Conservation (phyloP, 305 asterid genomes). For the Nicotiana rustica region DNA sequence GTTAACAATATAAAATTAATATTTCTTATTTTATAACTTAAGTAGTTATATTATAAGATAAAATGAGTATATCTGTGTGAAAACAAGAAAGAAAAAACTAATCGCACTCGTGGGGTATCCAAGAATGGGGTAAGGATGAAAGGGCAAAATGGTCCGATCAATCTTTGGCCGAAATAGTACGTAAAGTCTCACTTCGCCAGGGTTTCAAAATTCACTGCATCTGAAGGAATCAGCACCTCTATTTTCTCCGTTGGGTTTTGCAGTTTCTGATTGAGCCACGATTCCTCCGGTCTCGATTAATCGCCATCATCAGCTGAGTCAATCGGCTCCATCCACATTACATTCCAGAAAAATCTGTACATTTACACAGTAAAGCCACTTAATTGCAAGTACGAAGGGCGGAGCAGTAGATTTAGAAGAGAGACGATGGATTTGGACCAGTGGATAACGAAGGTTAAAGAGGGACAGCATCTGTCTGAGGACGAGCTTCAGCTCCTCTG, state of each 20-base stretch:
- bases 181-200: slow-evolving; percentile 33
- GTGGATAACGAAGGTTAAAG: slow-evolving; percentile 60
- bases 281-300: neutral
- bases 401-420: slow-evolving; percentile 26
- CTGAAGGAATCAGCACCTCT: slow-evolving; percentile 27
- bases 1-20: no score
- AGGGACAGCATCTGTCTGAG: slow-evolving; percentile 54
- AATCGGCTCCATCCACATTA: slow-evolving; percentile 11
- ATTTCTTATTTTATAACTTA: no score
- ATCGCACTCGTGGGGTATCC: neutral
- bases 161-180: slow-evolving; percentile 22
- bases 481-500: slow-evolving; percentile 57
- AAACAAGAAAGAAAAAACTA: neutral
- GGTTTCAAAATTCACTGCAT: slow-evolving; percentile 29
- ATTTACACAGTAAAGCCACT: neutral
- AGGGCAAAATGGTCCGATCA: slow-evolving; percentile 23
- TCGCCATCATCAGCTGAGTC: neutral
- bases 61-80: no score
- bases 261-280: slow-evolving; percentile 1
- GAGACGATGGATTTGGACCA: slow-evolving; percentile 55
- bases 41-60: no score
- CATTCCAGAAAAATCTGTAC: slow-evolving; percentile 5
- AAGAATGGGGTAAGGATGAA: slow-evolving; percentile 12
- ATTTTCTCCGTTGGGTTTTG: slow-evolving; percentile 27
- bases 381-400: neutral